Conservation (phyloP, 345 rosid genomes). For the Citrus unshiu region DNA sequence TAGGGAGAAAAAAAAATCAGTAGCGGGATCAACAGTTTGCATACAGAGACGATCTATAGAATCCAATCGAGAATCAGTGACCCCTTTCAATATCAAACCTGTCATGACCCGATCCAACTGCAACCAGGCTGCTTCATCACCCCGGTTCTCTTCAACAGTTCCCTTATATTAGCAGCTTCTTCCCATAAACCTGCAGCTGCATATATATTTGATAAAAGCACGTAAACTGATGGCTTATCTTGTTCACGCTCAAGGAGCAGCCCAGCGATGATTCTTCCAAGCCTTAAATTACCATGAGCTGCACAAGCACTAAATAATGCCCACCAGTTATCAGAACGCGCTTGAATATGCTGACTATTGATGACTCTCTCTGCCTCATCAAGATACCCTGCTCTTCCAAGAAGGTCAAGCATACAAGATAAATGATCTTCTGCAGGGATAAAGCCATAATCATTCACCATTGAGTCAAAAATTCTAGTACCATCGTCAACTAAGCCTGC, state of each 20-base stretch:
- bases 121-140: slow-evolving; percentile 52
- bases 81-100: background rate
- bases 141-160: slow-evolving; percentile 35
- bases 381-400: slow-evolving; percentile 76
- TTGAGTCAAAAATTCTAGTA: slow-evolving; percentile 43
- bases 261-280: slow-evolving; percentile 52
- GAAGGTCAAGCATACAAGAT: slow-evolving; percentile 69
- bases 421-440: slow-evolving; percentile 56
- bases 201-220: slow-evolving; percentile 63
- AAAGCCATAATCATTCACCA: slow-evolving; percentile 41
- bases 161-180: slow-evolving; percentile 60
- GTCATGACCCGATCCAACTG: slow-evolving; percentile 58
- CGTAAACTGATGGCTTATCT: slow-evolving; percentile 51
- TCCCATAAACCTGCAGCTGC: slow-evolving; percentile 80
- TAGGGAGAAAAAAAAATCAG: background rate
- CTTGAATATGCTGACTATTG: slow-evolving; percentile 26
- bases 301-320: slow-evolving; percentile 76
- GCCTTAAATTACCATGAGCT: slow-evolving; percentile 58
- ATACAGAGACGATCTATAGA: background rate
- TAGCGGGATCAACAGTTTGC: background rate
- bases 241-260: slow-evolving; percentile 52
- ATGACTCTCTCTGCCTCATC: slow-evolving; percentile 55
- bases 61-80: background rate
- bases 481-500: slow-evolving; percentile 62
- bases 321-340: slow-evolving; percentile 48